These are phyloP conservation scores for Apiosordaria backusii DNA, from an alignment of 495 filamentous ascomycete species.

Conservation along the genomic window DNA sequence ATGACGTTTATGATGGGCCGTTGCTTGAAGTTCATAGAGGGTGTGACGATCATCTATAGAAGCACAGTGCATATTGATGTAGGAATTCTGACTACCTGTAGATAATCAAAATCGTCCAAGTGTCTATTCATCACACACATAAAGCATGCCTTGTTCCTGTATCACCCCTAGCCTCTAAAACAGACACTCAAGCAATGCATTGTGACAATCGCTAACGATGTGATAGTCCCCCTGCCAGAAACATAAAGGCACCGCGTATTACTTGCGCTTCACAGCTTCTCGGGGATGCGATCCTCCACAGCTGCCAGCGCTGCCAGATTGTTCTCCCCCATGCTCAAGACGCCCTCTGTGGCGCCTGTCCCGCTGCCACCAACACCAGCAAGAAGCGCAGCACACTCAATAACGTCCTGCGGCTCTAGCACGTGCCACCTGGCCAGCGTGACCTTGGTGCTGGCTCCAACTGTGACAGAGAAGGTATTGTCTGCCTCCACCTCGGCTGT, in stretches of 20 bases:
- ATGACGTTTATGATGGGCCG: too few relatives aligned
- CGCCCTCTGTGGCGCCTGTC: conserved; percentile 30
- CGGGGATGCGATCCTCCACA: conserved; percentile 42
- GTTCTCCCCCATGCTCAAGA: conserved; percentile 42
- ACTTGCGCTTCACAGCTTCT: not conserved
- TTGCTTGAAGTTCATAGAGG: too few relatives aligned
- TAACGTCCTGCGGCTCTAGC: conserved; percentile 80
- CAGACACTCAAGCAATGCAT: not conserved
- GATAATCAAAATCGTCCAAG: not conserved
- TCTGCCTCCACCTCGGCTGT: conserved; percentile 48
- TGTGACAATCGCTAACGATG: not conserved
- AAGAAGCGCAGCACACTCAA: conserved; percentile 71
- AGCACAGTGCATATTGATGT: not conserved
- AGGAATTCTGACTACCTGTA: not conserved
- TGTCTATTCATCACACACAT: not conserved
- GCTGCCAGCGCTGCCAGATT: conserved; percentile 45
- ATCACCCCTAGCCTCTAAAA: not conserved
- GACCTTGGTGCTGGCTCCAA: conserved; percentile 81
- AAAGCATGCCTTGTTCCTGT: not conserved
- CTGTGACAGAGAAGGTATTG: conserved; percentile 79
- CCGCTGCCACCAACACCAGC: conserved; percentile 49
- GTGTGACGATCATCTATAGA: too few relatives aligned
- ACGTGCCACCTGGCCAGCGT: conserved; percentile 86
- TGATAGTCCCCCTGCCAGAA: not conserved
- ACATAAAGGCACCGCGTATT: not conserved